A percentile compares a stretch with the other conserved stretches of the same genome.
phyloP scores from a whole-genome alignment of 1,284 basidiomycete species.

The Moesziomyces globuligerus region DNA sequence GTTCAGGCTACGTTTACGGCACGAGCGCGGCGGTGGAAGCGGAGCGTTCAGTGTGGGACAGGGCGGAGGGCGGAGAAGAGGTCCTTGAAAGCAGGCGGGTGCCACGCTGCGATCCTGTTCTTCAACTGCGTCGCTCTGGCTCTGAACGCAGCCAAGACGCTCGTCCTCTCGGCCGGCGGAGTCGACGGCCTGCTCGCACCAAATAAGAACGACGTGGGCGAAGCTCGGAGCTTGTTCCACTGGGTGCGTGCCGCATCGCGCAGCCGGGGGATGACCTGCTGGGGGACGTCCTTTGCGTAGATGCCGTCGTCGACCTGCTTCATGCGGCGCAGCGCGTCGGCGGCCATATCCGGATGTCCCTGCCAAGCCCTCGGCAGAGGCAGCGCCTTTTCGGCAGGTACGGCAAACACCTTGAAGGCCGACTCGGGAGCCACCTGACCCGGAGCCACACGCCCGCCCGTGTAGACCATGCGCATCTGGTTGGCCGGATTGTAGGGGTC shows the following conservation, averaged over 20 bases:
- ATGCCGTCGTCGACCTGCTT: not conserved
- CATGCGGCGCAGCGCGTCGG: not conserved
- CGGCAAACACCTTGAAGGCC: not conserved
- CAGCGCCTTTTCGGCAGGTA: not conserved
- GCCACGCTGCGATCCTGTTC: not conserved
- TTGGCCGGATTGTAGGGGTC: not conserved
- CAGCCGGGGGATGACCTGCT: no score
- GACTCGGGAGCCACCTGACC: not conserved
- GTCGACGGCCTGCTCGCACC: no score
- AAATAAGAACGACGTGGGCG: no score
- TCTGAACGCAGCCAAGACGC: not conserved
- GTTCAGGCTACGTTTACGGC: no score
- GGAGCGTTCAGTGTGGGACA: no score
- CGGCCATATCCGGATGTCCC: not conserved
- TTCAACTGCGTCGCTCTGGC: not conserved
- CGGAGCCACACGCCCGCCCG: not conserved
- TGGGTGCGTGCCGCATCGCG: not conserved
- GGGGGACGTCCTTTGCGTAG: not conserved
- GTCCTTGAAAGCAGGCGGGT: not conserved
- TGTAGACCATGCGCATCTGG: slow-evolving; percentile 1
- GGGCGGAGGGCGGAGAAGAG: not conserved
- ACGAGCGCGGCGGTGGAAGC: no score
- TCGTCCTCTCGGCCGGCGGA: not conserved
- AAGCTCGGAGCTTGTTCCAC: not conserved
- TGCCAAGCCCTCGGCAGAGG: not conserved